Evolutionary conservation across 306 rosid species (phyloP), one percentile per base, ranked within the genome.

Genomic region (Mimosa bimucronata): DNA sequence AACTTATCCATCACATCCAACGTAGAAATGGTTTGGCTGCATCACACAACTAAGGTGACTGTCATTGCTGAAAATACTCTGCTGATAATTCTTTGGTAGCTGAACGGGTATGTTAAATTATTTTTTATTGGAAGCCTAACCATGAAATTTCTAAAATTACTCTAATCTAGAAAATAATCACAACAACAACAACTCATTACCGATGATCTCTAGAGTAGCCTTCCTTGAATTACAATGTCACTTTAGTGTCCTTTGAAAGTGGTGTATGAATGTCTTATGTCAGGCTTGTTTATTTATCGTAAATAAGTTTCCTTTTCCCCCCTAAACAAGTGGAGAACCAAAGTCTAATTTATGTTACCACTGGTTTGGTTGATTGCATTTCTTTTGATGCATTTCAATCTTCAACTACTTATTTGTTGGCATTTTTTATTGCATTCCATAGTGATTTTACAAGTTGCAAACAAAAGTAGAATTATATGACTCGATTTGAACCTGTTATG

Each of bases 21-120:
- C 64, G 3, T 57, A 21, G 29, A 58, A n/a, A 60, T 58, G 46
- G 40, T 68, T n/a, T 21, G 44, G 66, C 9, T 57, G 21, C 62
- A 68, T 57, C 75, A 52, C 79, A 66, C 74, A 21, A 31, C 52
- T 25, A 66, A 25, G 66, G 67, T 50, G 29, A 42, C 53, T 15
- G 41, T 28, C n/a, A 50, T 66, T 66, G 64, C 50, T n/a, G 30
- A 78, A 26, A 26, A 57, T 55, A 57, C 80, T 66, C 42, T 53
- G 44, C 25, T 31, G 71, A 25, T 67, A 21, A 38, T 31, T 23
- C 66, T 66, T 66, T 66, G 67, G 18, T 10, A 67, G 74, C 21
- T 52, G 57, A 52, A 26, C 23, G 26, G 41, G 6, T 21, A 31
- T 18, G 71, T 25, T 40, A 7, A 9, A 65, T 16, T 64, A 29